Evolutionary conservation across 208 protist genomes (phyloP), one percentile per base, ranked within the genome.

Genomic region (Strigomonas oncopelti): DNA sequence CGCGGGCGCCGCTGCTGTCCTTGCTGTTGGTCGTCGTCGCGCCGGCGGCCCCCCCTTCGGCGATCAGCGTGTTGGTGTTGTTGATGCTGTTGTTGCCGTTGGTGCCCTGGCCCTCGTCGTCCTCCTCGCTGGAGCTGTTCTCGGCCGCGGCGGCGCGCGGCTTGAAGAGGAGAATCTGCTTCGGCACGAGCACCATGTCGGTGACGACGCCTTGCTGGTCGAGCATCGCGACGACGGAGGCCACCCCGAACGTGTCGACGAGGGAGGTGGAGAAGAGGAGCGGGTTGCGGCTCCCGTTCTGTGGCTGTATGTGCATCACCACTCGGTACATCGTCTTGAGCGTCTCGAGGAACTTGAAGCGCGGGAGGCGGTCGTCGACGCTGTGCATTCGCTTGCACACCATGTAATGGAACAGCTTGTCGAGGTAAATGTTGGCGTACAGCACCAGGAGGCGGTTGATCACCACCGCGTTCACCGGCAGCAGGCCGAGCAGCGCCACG

Each of bases 181-280:
- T 65, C 5, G 91, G 91, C 24, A 96, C 65, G 2, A 84, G 81
- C 72, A 94, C 91, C 91, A 93, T 96, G 74, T 96, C 91, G 8
- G 91, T 94, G 53, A 96, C 85, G 56, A 96, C 87, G 46, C 91
- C 91, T 0, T 69, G 79, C 57, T 87, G 78, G 64, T 96, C 88
- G 24, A 96, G 74, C 69, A 94, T 79, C 38, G 91, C 86, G 1
- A 96, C 73, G 48, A 96, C 91, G 28, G 87, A 91, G 7, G 85
- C 86, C 80, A 87, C 91, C 0, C 88, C 88, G 36, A 96, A 84
- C 8, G 75, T 72, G 46, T 96, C 91, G 1, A 96, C 88, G 4
- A 94, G 69, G 4, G 91, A 96, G 27, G 74, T 83, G 25, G 87
- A 83, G 54, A 92, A 85, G 61, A 87, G 80, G 28, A 91, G 78